Evolutionary conservation across 169 alveolate species (phyloP).

Genomic region (Perkinsus marinus): DNA sequence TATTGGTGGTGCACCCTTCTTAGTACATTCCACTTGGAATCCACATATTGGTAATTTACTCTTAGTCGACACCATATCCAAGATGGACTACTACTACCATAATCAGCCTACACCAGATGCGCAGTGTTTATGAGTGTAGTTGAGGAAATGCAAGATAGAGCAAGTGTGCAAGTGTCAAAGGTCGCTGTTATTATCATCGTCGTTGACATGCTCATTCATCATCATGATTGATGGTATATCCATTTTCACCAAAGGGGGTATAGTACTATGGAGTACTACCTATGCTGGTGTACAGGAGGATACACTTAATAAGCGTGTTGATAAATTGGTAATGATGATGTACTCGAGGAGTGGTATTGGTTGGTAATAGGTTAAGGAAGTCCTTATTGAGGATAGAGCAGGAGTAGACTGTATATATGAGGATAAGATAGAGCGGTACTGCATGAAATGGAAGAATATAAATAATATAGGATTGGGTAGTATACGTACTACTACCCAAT

Average conservation of each 20-base stretch:
- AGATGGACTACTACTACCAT: neutral
- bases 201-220: neutral
- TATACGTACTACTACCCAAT: neutral
- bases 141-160: neutral
- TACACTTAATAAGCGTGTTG: neutral
- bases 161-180: neutral
- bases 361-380: slow-evolving; percentile 14
- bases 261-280: slow-evolving; percentile 21
- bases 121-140: neutral
- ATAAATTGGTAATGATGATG: no score
- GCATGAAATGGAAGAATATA: slow-evolving; percentile 18
- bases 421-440: slow-evolving; percentile 13
- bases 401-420: slow-evolving; percentile 20
- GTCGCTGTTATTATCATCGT: neutral
- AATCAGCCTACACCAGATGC: neutral
- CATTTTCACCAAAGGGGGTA: slow-evolving; percentile 25
- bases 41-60: neutral
- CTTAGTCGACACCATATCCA: neutral
- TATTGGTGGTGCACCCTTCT: neutral
- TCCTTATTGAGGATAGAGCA: slow-evolving; percentile 11
- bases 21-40: neutral
- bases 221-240: slow-evolving; percentile 22
- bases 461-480: slow-evolving; percentile 13
- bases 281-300: slow-evolving; percentile 20
- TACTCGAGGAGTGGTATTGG: slow-evolving; percentile 14